Percentiles rank a stretch among this genome's conserved stretches.
Conservation (phyloP, 2,329 filamentous ascomycete genomes). For the Sarocladiaceae sp. region DNA sequence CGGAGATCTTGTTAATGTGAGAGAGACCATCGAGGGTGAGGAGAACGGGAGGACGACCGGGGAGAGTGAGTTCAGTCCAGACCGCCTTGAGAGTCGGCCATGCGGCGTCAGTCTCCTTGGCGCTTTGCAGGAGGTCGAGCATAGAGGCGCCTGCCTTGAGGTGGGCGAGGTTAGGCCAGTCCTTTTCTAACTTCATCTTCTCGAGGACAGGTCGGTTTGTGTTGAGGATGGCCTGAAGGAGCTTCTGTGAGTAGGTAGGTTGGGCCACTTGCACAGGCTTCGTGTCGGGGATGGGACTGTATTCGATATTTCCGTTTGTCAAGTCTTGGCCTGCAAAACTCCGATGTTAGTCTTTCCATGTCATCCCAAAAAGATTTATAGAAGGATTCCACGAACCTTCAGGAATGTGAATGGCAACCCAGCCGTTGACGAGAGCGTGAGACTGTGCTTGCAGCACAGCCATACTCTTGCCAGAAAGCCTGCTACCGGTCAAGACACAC, state of each 20-base stretch:
- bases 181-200: conserved; percentile 35
- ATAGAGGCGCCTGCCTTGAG: conserved; percentile 55
- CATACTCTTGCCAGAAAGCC: conserved; percentile 79
- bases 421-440: conserved; percentile 73
- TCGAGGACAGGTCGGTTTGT: conserved; percentile 65
- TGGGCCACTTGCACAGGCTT: conserved; percentile 64
- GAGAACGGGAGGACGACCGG: conserved; percentile 54
- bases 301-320: conserved; percentile 73
- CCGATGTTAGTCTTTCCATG: conserved; percentile 11
- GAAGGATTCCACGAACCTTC: conserved; percentile 57
- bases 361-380: background rate
- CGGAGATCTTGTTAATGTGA: conserved; percentile 72
- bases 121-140: conserved; percentile 61
- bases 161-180: conserved; percentile 37
- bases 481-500: conserved; percentile 66
- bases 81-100: conserved; percentile 77
- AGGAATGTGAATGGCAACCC: conserved; percentile 84
- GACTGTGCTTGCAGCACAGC: conserved; percentile 77
- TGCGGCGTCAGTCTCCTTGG: conserved; percentile 68
- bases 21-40: conserved; percentile 72
- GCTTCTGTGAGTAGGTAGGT: conserved; percentile 65
- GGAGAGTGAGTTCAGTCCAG: conserved; percentile 67
- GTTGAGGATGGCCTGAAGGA: conserved; percentile 66
- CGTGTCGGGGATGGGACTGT: conserved; percentile 59
- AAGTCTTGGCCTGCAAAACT: conserved; percentile 67